Percentiles rank a stretch among this genome's conserved stretches.
Evolutionary conservation across 805 yeast genomes (phyloP).

Genomic region (Teunomyces cretensis): DNA sequence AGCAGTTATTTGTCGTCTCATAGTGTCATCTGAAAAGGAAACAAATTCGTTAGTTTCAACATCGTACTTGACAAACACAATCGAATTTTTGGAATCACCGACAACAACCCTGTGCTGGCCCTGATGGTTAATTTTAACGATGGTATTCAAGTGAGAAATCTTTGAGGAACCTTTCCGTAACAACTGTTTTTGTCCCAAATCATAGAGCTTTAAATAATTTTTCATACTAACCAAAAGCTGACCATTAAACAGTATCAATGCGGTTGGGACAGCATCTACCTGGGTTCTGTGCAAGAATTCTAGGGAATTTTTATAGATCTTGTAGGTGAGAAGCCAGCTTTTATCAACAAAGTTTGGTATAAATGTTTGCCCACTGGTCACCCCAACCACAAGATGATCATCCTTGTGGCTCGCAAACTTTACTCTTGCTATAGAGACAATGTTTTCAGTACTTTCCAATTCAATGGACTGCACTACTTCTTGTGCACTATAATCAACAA

Average conservation of each 20-base stretch:
- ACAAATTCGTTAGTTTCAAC: slow-evolving; percentile 48
- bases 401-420: slow-evolving; percentile 24
- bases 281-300: slow-evolving; percentile 60
- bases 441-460: slow-evolving; percentile 42
- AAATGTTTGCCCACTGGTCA: slow-evolving; percentile 27
- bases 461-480: slow-evolving; percentile 45
- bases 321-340: slow-evolving; percentile 38
- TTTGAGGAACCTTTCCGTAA: slow-evolving; percentile 59
- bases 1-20: slow-evolving; percentile 65
- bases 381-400: slow-evolving; percentile 47
- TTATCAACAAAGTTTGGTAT: slow-evolving; percentile 25
- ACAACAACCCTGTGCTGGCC: slow-evolving; percentile 59
- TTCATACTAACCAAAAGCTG: slow-evolving; percentile 60
- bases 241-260: slow-evolving; percentile 55
- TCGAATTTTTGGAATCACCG: slow-evolving; percentile 72
- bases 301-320: slow-evolving; percentile 31
- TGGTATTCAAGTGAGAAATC: slow-evolving; percentile 44
- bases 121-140: slow-evolving; percentile 52
- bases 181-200: slow-evolving; percentile 76
- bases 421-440: slow-evolving; percentile 37
- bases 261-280: slow-evolving; percentile 46
- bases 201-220: slow-evolving; percentile 57
- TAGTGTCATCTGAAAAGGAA: slow-evolving; percentile 67
- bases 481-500: slow-evolving; percentile 34
- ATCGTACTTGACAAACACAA: slow-evolving; percentile 56